A percentile compares a stretch with the other conserved stretches of the same genome.
Evolutionary conservation across 116 monocot genomes (phyloP).

Genomic region (Phalaenopsis hybrid): DNA sequence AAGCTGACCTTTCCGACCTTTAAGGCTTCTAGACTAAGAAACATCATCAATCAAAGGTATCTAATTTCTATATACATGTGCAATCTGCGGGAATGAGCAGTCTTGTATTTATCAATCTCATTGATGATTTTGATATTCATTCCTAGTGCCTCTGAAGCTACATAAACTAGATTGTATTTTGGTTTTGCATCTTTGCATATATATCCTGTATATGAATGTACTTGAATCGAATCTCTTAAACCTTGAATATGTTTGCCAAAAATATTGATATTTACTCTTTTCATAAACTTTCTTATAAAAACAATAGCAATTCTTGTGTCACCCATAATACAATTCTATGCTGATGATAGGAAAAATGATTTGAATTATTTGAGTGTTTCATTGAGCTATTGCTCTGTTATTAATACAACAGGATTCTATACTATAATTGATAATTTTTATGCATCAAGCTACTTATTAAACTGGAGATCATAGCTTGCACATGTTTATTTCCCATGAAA

Average conservation of each 20-base stretch:
- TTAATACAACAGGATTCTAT: no score
- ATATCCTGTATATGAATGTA: neutral
- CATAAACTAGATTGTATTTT: neutral
- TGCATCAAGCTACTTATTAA: no score
- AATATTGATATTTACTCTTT: neutral
- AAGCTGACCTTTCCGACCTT: conserved; percentile 75
- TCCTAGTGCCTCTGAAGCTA: neutral
- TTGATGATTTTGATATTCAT: neutral
- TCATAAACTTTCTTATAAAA: neutral
- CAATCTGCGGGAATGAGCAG: neutral
- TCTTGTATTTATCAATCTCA: neutral
- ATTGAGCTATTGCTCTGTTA: no score
- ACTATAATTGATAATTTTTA: no score
- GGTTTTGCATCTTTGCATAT: neutral
- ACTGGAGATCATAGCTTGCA: no score
- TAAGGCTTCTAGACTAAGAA: conserved; percentile 80
- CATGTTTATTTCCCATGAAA: no score
- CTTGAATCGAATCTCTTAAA: neutral
- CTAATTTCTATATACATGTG: neutral
- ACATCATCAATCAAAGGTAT: conserved; percentile 97
- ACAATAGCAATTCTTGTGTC: neutral
- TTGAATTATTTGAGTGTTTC: no score
- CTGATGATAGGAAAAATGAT: no score
- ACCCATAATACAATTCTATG: neutral
- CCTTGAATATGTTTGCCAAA: neutral